These are phyloP conservation scores for Adansonia madagascariensis DNA, from an alignment of 441 rosid genomes.

Conservation along the genomic window DNA sequence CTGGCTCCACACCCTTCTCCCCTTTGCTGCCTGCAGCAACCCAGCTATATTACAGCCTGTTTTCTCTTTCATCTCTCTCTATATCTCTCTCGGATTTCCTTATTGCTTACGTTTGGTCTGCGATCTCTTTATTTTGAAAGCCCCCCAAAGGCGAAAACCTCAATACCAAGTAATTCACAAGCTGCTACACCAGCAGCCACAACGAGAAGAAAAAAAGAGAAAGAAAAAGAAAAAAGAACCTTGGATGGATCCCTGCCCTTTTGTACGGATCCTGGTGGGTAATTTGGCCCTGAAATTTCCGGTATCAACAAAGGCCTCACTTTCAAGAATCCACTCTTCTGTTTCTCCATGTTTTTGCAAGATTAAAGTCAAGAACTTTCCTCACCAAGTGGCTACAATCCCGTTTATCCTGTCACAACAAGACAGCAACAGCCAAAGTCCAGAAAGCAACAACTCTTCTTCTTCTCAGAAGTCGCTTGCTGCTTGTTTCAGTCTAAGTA, in stretches of 20 bases:
- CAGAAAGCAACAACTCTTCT: slow-evolving; percentile 20
- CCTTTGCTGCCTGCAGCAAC: slow-evolving; percentile 24
- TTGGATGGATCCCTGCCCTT: slow-evolving; percentile 77
- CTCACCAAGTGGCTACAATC: slow-evolving; percentile 37
- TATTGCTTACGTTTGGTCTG: slow-evolving; percentile 6
- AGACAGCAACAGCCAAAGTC: slow-evolving; percentile 23
- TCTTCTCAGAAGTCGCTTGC: slow-evolving; percentile 40
- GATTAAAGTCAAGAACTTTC: slow-evolving; percentile 48
- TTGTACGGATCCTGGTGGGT: slow-evolving; percentile 60
- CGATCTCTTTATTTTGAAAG: slow-evolving; percentile 18
- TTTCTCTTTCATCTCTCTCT: not conserved
- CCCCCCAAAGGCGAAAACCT: slow-evolving; percentile 1
- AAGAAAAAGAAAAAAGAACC: not conserved
- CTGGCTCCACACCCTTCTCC: slow-evolving; percentile 17
- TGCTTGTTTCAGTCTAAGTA: slow-evolving; percentile 56
- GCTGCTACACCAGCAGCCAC: not conserved
- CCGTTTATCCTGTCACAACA: slow-evolving; percentile 30
- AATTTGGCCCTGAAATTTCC: slow-evolving; percentile 60
- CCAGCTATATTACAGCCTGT: slow-evolving; percentile 83
- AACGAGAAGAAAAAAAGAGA: not conserved
- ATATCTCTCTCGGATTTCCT: slow-evolving; percentile 16
- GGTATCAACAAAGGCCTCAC: slow-evolving; percentile 27
- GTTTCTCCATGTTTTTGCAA: slow-evolving; percentile 44
- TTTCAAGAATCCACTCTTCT: slow-evolving; percentile 30
- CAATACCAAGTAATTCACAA: not conserved